Conservation (phyloP, 2,329 filamentous ascomycete genomes). For the Talaromyces marneffei region DNA sequence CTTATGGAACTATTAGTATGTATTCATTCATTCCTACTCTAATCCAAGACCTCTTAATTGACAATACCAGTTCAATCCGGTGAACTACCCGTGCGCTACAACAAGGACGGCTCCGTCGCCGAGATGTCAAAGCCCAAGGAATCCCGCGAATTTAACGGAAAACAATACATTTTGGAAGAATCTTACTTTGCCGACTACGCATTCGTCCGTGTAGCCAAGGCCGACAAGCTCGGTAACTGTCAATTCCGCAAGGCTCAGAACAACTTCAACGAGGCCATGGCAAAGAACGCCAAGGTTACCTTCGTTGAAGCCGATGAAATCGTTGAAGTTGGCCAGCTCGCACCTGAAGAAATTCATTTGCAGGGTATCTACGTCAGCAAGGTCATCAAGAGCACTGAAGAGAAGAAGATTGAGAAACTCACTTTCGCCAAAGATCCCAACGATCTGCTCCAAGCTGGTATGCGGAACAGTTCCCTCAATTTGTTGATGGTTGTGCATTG, state of each 20-base stretch:
- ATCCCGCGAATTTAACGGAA: constrained; percentile 66
- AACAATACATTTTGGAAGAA: constrained; percentile 69
- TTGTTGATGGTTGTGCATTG: neutral
- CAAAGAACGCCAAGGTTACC: constrained; percentile 69
- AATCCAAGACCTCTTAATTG: neutral
- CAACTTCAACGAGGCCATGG: constrained; percentile 70
- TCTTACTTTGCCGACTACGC: constrained; percentile 71
- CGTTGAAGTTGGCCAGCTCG: constrained; percentile 66
- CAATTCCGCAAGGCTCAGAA: constrained; percentile 71
- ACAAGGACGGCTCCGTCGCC: constrained; percentile 76
- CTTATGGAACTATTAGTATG: constrained; percentile 63
- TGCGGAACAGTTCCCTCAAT: neutral
- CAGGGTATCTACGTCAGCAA: constrained; percentile 82
- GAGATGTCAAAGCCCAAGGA: constrained; percentile 64
- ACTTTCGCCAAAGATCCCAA: constrained; percentile 64
- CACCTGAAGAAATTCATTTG: constrained; percentile 68
- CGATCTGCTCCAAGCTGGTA: constrained; percentile 46
- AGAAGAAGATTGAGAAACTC: constrained; percentile 72
- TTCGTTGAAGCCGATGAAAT: constrained; percentile 85
- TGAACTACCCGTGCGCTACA: constrained; percentile 62
- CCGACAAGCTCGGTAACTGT: constrained; percentile 71
- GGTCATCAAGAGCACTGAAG: constrained; percentile 65
- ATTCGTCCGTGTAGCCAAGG: constrained; percentile 70
- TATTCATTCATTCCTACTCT: neutral
- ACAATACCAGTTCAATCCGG: constrained; percentile 40